Base-by-base conservation (phyloP, 352 stramenopile genomes). In the Phytophthora idaei region DNA sequence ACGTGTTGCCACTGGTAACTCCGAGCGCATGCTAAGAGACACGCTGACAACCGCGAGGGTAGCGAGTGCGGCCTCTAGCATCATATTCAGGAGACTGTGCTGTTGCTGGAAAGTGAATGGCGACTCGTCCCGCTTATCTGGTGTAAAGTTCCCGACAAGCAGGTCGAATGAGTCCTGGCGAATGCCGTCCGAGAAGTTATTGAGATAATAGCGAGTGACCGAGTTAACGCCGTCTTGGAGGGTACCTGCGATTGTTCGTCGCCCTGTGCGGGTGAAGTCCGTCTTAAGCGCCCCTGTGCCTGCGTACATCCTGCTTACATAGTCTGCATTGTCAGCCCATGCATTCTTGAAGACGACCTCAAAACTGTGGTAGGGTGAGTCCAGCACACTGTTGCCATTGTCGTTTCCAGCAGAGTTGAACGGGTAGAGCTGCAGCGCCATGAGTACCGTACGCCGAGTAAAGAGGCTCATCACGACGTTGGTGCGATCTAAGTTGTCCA, bases 401-500 rank as follows among this genome's bases (percentile, higher is more conserved):
- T 71, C 60, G 7, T 65, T 58, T 77, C 57, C 15, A 90, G 37
- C 32, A 67, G 64, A 44, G 27, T 51, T 63, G 15, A 75, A 78
- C 52, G 94, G 78, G 45, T 86, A 81, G 6, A 98, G 69, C 58
- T 98, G 90, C 27, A 89, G 65, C 17, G 97, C 85, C 53, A 98
- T 73, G 15, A 95, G 65, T 28, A 77, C 50, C 36, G 65, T 87
- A 32, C 89, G 85, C n/a, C 93, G 81, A 17, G 85, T 94, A 62
- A 98, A 98, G 41, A 98, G 84, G 44, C 71, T 73, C 58, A 89
- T 82, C 34, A 90, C 80, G 45, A 90, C 81, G 55, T 89, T 92
- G 6, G 82, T 99, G 34, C 97, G 86, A 77, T 99, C 97, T 27
- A 99, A 78, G 71, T 97, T 98, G 84, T 99, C 97, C 92, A 99